A percentile compares a stretch with the other conserved stretches of the same genome.
Conservation (phyloP, 2,329 filamentous ascomycete species). For the Aspergillus caelatus region DNA sequence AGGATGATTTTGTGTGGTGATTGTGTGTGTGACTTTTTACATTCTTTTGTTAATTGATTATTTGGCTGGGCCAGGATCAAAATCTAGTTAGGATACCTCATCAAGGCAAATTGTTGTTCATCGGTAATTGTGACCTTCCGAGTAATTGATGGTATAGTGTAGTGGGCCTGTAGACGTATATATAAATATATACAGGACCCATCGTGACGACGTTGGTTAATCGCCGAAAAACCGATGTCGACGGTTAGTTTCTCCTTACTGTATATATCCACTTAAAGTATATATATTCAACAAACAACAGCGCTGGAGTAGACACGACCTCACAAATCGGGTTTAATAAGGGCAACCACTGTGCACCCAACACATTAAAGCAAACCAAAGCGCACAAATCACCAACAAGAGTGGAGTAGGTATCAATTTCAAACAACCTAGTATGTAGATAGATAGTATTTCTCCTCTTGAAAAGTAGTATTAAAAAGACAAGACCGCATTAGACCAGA, state of each 20-base stretch:
- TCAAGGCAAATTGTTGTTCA: not conserved
- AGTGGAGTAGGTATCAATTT: not conserved
- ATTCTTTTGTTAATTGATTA: not conserved
- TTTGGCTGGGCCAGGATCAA: not conserved
- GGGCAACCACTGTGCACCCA: too few relatives aligned
- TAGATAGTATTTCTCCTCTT: not conserved
- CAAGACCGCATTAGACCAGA: not conserved
- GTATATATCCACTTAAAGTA: too few relatives aligned
- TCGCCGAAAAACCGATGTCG: too few relatives aligned
- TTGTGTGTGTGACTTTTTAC: not conserved
- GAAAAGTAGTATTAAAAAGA: not conserved
- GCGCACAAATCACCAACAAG: not conserved
- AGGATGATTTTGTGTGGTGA: not conserved
- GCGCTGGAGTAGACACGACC: too few relatives aligned
- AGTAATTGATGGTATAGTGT: not conserved
- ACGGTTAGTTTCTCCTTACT: too few relatives aligned
- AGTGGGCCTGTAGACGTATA: not conserved
- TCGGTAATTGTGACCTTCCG: not conserved
- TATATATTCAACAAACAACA: too few relatives aligned
- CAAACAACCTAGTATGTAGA: not conserved
- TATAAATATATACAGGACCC: too few relatives aligned
- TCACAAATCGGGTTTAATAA: too few relatives aligned
- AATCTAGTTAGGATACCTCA: not conserved
- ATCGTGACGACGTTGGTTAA: too few relatives aligned
- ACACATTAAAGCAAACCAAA: too few relatives aligned